Evolutionary conservation across 345 rosid genomes (phyloP), one percentile per base, ranked within the genome.

Genomic region (Barbarea vulgaris): DNA sequence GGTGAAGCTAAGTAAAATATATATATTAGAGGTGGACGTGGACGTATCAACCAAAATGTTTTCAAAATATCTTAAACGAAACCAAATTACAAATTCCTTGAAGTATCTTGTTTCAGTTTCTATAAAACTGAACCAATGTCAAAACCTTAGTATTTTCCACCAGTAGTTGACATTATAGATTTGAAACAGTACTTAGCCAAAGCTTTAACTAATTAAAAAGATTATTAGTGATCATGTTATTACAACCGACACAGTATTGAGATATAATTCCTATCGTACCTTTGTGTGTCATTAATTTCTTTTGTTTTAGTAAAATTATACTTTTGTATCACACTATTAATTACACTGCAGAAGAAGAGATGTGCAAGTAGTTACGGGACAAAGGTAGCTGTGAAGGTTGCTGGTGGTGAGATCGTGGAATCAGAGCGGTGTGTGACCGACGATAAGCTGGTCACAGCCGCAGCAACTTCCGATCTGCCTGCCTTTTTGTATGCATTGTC

Each of bases 401-500:
- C 42, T 25, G 89, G 87, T 8, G 89, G 89, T 10, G 76, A 76
- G 64, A 47, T 84, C 30, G 77, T 60, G 58, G 87, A 83, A 73
- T 55, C 68, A 8, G 62, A 76, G 56, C 57, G 66, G n/a, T 82
- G 85, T 58, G 84, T 82, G 57, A 70, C 71, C 0, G 76, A 83
- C 50, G 83, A 81, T 9, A 83, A 78, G 67, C 77, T 83, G 10
- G 73, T 85, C 62, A 85, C 89, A 24, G 89, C 85, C 4, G 79
- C 78, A 24, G 31, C 77, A 46, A 76, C 84, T 74, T 73, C 75
- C 19, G 79, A 81, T 28, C 52, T 85, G 8, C 79, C 89, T 34
- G 72, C 70, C 39, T 85, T 83, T 63, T 14, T 85, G 22, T 64
- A 71, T 28, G 67, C 82, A 21, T 44, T 85, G 31, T 78, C 87